These are phyloP conservation scores for Boletus subparvulus DNA, from an alignment of 768 basidiomycete genomes.

Conservation along the genomic window DNA sequence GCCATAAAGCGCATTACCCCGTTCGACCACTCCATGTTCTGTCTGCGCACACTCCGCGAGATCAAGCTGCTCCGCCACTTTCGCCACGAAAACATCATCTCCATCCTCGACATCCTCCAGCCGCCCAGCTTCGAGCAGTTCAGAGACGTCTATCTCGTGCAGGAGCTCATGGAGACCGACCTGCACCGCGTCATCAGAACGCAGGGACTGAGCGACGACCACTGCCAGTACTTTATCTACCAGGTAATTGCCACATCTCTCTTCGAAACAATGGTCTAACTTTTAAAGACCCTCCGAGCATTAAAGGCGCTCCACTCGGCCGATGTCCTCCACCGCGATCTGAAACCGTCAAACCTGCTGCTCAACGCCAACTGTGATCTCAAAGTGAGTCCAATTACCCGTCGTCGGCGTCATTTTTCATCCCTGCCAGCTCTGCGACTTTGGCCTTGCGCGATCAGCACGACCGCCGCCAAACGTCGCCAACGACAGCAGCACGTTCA, in stretches of 20 bases:
- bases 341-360: constrained; percentile 94
- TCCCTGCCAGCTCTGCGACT: constrained; percentile 67
- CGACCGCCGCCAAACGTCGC: constrained; percentile 70
- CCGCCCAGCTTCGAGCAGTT: constrained; percentile 76
- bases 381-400: constrained; percentile 54
- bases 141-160: constrained; percentile 77
- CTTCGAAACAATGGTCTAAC: constrained; percentile 3
- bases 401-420: constrained; percentile 2
- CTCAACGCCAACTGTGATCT: constrained; percentile 97
- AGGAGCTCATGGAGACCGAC: constrained; percentile 89
- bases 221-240: constrained; percentile 97
- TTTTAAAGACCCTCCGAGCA: constrained; percentile 69
- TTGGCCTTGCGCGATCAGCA: constrained; percentile 81
- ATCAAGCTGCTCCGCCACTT: constrained; percentile 92
- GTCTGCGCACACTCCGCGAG: constrained; percentile 78
- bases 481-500: constrained; percentile 75
- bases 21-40: constrained; percentile 94
- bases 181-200: constrained; percentile 95
- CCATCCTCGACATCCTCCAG: constrained; percentile 90
- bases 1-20: constrained; percentile 96
- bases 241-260: constrained; percentile 51
- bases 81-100: constrained; percentile 87
- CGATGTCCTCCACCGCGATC: constrained; percentile 91
- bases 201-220: constrained; percentile 91
- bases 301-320: constrained; percentile 94